Evolutionary conservation across 371 early-diverging fungal species (phyloP), one percentile per base, ranked within the genome.

Genomic region (Mucor mucedo): DNA sequence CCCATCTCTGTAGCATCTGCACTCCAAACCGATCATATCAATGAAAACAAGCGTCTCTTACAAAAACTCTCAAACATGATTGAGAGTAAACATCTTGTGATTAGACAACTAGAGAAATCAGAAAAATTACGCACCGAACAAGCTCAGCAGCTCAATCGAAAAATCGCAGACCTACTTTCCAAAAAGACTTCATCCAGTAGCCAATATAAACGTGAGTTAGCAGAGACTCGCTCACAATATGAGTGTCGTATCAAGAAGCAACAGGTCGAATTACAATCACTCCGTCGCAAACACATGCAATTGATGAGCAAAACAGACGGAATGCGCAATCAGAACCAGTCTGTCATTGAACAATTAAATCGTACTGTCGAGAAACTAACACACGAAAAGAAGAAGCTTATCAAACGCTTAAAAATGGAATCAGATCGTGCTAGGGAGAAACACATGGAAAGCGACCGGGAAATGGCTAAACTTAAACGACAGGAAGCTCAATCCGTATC

Each of bases 341-440:
- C 71, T 2, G 70, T 72, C 27, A 66, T 88, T 7, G 71, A 78
- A 16, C 76, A 70, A 2, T 66, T 87, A 41, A 76, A 82, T 13
- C 59, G 68, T 4, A 78, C 74, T 5, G 68, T 88, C 3, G 87
- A 87, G 55, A 81, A 80, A 6, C 69, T 83, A 28, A 82, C 77
- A 57, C 84, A 82, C 14, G 94, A 94, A 70, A 92, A 92, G 70
- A 76, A 87, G 53, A 83, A 87, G 14, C 77, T 91, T 72, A 69
- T 90, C 62, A 90, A 89, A 58, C 87, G 90, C 5, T 82, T 92
- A 61, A 90, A 90, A 65, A 84, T 86, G 62, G 91, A 92, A 54
- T 77, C 86, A 0, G 84, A 89, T 58, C 74, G 83, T 3, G 73
- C 82, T 48, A 84, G 87, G 41, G 90, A 89, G 35, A 76, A 85